These are phyloP conservation scores for Babjeviella inositovora DNA, from an alignment of 805 yeast species.

Conservation along the genomic window DNA sequence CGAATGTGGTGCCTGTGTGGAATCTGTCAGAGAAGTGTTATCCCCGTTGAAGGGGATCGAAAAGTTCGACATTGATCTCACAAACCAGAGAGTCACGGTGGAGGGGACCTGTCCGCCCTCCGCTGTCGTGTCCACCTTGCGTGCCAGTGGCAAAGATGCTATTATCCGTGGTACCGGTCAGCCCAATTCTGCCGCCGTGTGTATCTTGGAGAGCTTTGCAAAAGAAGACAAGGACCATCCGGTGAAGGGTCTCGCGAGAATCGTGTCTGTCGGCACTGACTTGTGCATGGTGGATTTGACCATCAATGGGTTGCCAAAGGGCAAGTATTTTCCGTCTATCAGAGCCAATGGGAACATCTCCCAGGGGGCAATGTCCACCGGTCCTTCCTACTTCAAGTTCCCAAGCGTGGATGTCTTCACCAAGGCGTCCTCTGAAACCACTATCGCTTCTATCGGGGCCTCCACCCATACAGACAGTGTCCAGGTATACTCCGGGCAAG, in stretches of 20 bases:
- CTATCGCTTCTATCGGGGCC: conserved; percentile 19
- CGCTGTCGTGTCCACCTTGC: conserved; percentile 47
- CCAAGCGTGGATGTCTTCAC: conserved; percentile 14
- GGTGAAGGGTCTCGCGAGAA: conserved; percentile 77
- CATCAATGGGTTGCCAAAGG: conserved; percentile 52
- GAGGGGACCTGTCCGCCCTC: conserved; percentile 69
- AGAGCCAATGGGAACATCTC: conserved; percentile 65
- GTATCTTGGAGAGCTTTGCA: conserved; percentile 66
- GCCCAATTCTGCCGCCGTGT: conserved; percentile 81
- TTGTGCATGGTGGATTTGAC: conserved; percentile 63
- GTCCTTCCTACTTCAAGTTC: conserved; percentile 27
- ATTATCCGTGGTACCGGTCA: conserved; percentile 84
- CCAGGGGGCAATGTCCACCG: conserved; percentile 54
- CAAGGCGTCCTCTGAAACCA: conserved; percentile 11
- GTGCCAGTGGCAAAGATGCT: conserved; percentile 70
- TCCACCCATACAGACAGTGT: conserved; percentile 2
- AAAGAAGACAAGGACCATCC: conserved; percentile 28
- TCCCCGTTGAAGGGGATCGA: conserved; percentile 30
- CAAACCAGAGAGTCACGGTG: conserved; percentile 46
- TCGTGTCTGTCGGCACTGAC: conserved; percentile 46
- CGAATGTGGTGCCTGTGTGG: conserved; percentile 62
- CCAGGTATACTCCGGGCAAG: conserved; percentile 15
- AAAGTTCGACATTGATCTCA: conserved; percentile 37
- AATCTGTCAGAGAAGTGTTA: conserved; percentile 39
- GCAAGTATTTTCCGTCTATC: conserved; percentile 54